phyloP scores from a whole-genome alignment of 768 basidiomycete species.

The Kwoniella bestiolae region DNA sequence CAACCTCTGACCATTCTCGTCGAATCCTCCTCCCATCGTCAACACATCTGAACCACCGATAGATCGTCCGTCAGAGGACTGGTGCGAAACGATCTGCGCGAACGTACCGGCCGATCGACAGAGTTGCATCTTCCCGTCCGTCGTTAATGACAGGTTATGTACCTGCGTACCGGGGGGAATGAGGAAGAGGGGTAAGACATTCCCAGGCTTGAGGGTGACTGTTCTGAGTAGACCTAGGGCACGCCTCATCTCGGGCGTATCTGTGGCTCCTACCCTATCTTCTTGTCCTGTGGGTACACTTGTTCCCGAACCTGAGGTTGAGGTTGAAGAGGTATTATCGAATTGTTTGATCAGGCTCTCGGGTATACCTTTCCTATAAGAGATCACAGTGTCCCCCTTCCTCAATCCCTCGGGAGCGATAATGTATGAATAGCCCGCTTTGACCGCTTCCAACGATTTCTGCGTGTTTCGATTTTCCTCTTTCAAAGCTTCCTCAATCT shows the following conservation, averaged over 20 bases:
- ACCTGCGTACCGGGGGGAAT: constrained; percentile 92
- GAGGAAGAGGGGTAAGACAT: constrained; percentile 86
- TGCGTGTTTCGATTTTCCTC: constrained; percentile 20
- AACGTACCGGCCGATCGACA: constrained; percentile 88
- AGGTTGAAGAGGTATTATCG: constrained; percentile 40
- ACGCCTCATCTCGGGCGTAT: constrained; percentile 58
- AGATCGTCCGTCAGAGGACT: constrained; percentile 62
- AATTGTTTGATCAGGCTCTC: constrained; percentile 69
- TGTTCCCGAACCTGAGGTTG: not conserved
- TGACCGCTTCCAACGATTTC: constrained; percentile 36
- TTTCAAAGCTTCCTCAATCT: constrained; percentile 26
- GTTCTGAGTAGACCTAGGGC: constrained; percentile 83
- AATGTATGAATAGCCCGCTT: constrained; percentile 78
- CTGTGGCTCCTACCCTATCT: constrained; percentile 26
- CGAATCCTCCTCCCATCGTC: constrained; percentile 40
- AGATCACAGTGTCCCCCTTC: constrained; percentile 84
- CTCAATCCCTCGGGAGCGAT: constrained; percentile 86
- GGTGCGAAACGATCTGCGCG: constrained; percentile 76
- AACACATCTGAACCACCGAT: constrained; percentile 47
- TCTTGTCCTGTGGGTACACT: not conserved
- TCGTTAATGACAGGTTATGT: constrained; percentile 79
- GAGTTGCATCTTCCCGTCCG: constrained; percentile 76
- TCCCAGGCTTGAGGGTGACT: constrained; percentile 82
- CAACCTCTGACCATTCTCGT: constrained; percentile 31
- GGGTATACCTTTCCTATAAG: constrained; percentile 81